Base-by-base conservation (phyloP, 805 yeast genomes). In the Huiozyma sinensis region DNA sequence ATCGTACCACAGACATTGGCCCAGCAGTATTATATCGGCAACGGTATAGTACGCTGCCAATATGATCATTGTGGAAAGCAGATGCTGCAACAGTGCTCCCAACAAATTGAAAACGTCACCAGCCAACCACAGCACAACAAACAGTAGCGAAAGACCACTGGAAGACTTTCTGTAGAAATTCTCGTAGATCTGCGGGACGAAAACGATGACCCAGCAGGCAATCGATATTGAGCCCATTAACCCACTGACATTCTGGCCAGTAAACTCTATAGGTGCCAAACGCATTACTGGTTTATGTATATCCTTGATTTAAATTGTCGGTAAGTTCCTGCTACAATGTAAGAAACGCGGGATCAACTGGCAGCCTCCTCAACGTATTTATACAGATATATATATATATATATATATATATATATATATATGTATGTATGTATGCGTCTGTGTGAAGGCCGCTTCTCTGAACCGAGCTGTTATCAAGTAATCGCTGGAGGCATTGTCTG, bases 151-250 rank as follows among this genome's bases (percentile, higher is more conserved):
- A 13, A 92, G 72, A 6, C 97, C 97, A 44, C 92, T 97, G 6
- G 95, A 79, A 33, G 88, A 79, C 61, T 85, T 81, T 57, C 97
- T 69, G 48, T 73, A 72, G 57, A 85, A 88, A 61, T 89, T 90
- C 59, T 92, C 97, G 63, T 87, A 89, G 38, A 92, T 83, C 60
- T 90, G 97, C 8, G 97, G 97, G 34, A 95, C 94, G 70, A 92
- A 90, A 12, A 90, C 98, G 40, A 92, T 89, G 47, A 92, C 82
- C 98, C 98, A 90, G 62, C 97, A 92, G 11, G 97, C 95, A 39
- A 90, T 76, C 13, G 97, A 90, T 33, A 92, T 87, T 9, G 95
- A 86, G 28, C 84, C 69, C 7, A 59, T 37, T 44, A 84, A 81
- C 6, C 90, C 92, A 56, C 87, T 78, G 13, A 83, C 77, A 12